Evolutionary conservation across 192 early-diverging fungal genomes (phyloP).

Genomic region (Dimargaris xerosporica): DNA sequence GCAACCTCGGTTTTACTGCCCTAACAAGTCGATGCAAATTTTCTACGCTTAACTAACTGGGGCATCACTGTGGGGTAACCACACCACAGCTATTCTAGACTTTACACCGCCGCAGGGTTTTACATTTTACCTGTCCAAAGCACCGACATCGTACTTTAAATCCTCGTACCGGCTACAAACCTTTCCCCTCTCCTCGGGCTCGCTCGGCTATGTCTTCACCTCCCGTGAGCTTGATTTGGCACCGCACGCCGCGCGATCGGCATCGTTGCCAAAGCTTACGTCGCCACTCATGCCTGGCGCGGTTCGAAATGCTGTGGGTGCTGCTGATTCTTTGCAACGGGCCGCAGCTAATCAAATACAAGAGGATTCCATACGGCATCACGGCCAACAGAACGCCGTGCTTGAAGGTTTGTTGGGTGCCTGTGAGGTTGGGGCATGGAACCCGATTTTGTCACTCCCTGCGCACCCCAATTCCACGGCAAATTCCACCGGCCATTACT

Average conservation of each 20-base stretch:
- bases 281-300: too few species aligned
- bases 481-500: not conserved
- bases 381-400: not conserved
- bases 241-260: not conserved
- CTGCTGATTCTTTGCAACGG: too few species aligned
- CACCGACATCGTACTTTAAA: slow-evolving; percentile 1
- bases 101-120: slow-evolving; percentile 66
- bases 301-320: too few species aligned
- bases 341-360: too few species aligned
- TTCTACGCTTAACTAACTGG: too few species aligned
- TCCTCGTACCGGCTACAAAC: slow-evolving; percentile 11
- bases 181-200: slow-evolving; percentile 5
- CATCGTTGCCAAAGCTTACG: too few species aligned
- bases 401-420: not conserved
- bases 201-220: slow-evolving; percentile 8
- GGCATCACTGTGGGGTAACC: too few species aligned
- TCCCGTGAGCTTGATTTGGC: not conserved
- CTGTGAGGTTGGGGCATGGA: slow-evolving; percentile 9
- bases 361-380: too few species aligned
- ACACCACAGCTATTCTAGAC: slow-evolving; percentile 59
- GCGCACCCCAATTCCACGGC: not conserved
- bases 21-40: too few species aligned
- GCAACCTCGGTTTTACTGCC: too few species aligned
- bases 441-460: not conserved
- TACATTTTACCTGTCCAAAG: slow-evolving; percentile 26